Evolutionary conservation across 2,329 filamentous ascomycete genomes (phyloP).

Genomic region (Microsporum ferrugineum): DNA sequence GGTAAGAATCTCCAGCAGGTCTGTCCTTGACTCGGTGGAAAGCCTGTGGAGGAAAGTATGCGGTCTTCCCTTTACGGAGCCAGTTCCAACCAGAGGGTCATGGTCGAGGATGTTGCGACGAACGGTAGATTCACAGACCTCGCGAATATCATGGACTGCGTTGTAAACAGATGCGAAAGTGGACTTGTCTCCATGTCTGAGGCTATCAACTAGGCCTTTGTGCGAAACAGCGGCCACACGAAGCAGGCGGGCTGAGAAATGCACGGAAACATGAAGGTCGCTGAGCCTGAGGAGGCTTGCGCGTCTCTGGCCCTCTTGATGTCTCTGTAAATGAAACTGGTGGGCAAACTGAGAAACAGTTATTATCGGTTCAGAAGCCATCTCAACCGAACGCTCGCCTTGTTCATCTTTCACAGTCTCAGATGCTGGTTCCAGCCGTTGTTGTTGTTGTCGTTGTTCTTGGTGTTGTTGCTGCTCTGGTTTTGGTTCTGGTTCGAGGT

Average conservation of each 20-base stretch:
- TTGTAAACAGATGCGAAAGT: conserved; percentile 36
- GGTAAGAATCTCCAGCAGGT: conserved; percentile 66
- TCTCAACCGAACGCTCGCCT: background rate
- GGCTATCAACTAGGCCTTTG: conserved; percentile 35
- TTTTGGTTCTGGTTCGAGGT: background rate
- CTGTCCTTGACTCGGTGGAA: conserved; percentile 60
- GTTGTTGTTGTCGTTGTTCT: background rate
- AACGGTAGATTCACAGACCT: conserved; percentile 29
- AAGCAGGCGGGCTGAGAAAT: conserved; percentile 32
- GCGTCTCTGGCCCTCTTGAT: conserved; percentile 32
- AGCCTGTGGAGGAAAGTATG: conserved; percentile 49
- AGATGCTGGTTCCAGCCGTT: background rate
- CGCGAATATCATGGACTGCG: conserved; percentile 34
- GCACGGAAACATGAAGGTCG: conserved; percentile 33
- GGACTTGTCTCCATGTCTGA: conserved; percentile 36
- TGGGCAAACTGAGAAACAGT: conserved; percentile 36
- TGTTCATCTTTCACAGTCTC: background rate
- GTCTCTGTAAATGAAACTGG: conserved; percentile 32
- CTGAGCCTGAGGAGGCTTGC: conserved; percentile 30
- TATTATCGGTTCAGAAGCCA: conserved; percentile 12
- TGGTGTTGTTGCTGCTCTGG: background rate
- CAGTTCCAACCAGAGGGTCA: conserved; percentile 28
- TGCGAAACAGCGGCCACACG: conserved; percentile 33
- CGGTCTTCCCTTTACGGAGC: conserved; percentile 26
- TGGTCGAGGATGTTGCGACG: conserved; percentile 24